phyloP scores from a whole-genome alignment of 2,329 filamentous ascomycete genomes.

The Anthostomella pinea region DNA sequence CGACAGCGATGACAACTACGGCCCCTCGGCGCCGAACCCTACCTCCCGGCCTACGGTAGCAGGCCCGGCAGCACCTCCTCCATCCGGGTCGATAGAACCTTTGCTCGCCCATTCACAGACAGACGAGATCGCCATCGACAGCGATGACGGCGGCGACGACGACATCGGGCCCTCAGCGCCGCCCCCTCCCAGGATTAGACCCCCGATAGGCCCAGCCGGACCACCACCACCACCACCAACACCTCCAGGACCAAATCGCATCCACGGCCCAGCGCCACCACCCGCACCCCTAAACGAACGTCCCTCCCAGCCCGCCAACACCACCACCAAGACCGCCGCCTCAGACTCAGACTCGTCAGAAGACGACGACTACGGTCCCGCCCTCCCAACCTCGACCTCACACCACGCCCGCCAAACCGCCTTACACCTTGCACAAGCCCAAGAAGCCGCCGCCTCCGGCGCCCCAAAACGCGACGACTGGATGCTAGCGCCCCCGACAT shows the following conservation, averaged over 20 bases:
- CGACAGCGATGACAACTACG: constrained; percentile 28
- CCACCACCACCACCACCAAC: constrained; percentile 3
- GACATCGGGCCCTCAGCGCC: constrained; percentile 18
- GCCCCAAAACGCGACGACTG: constrained; percentile 74
- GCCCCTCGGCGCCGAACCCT: constrained; percentile 15
- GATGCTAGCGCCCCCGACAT: constrained; percentile 74
- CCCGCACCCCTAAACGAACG: constrained; percentile 39
- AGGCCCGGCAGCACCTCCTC: constrained; percentile 9
- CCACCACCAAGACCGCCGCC: no score
- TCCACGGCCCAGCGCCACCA: constrained; percentile 43
- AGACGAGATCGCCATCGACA: constrained; percentile 46
- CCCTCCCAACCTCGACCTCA: constrained; percentile 47
- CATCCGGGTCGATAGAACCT: constrained; percentile 6
- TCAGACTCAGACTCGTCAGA: constrained; percentile 40
- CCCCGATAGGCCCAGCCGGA: constrained; percentile 24
- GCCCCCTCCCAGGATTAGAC: constrained; percentile 14
- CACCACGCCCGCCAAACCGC: constrained; percentile 31
- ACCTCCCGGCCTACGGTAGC: constrained; percentile 4
- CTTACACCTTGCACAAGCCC: constrained; percentile 9
- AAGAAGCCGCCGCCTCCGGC: constrained; percentile 30
- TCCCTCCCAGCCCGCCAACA: constrained; percentile 27
- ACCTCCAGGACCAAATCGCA: constrained; percentile 26
- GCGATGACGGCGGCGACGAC: constrained; percentile 37
- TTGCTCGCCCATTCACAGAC: constrained; percentile 28
- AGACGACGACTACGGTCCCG: constrained; percentile 58